Evolutionary conservation across 2,329 filamentous ascomycete species (phyloP).

Genomic region (Ophiocordyceps camponoti-floridani): DNA sequence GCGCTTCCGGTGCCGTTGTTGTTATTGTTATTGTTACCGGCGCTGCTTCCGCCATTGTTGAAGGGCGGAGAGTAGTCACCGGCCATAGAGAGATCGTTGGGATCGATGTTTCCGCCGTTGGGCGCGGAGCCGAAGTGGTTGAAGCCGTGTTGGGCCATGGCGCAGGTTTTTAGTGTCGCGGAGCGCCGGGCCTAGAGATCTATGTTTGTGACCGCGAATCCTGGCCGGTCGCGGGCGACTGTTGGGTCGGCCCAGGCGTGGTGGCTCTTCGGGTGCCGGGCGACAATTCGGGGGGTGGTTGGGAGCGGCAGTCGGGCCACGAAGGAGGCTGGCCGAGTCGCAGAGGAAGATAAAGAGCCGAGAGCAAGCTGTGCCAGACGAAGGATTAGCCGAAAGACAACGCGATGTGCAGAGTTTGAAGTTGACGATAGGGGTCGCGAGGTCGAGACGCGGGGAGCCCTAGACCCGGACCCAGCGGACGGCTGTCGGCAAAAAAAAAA

Average conservation of each 20-base stretch:
- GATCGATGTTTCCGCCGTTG: slow-evolving; percentile 51
- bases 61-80: slow-evolving; percentile 43
- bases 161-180: slow-evolving; percentile 5
- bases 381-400: not conserved
- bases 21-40: slow-evolving; percentile 28
- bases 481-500: not conserved
- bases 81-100: slow-evolving; percentile 63
- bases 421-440: not conserved
- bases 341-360: not conserved
- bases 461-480: not conserved
- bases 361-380: not conserved
- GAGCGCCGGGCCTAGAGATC: not conserved
- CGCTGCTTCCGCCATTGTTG: slow-evolving; percentile 21
- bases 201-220: not conserved
- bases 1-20: slow-evolving; percentile 40
- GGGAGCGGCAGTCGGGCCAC: not conserved
- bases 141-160: slow-evolving; percentile 39
- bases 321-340: not conserved
- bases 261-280: not conserved
- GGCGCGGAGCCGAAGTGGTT: slow-evolving; percentile 35
- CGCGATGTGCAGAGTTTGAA: not conserved
- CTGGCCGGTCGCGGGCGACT: not conserved
- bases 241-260: not conserved
- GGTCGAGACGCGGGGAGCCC: not conserved
- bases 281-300: not conserved